A percentile compares a stretch with the other conserved stretches of the same genome.
Conservation (phyloP, 768 basidiomycete species). For the Zangia roseola region DNA sequence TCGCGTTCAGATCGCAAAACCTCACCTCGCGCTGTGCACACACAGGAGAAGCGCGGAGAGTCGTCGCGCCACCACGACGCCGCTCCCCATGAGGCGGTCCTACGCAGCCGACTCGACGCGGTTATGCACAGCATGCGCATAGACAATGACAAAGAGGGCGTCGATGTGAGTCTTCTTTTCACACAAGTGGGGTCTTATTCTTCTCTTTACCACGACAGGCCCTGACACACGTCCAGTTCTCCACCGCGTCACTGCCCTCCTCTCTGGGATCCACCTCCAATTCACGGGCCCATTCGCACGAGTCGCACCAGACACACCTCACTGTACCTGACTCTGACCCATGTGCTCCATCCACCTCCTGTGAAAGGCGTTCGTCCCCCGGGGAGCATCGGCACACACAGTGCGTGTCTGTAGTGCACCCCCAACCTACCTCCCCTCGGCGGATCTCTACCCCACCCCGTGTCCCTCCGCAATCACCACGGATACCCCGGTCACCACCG, state of each 20-base stretch:
- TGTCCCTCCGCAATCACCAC: slow-evolving; percentile 12
- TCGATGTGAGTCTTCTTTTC: slow-evolving; percentile 23
- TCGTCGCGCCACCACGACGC: slow-evolving; percentile 27
- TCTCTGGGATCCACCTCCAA: slow-evolving; percentile 31
- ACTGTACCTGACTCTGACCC: slow-evolving; percentile 24
- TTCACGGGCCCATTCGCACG: slow-evolving; percentile 21
- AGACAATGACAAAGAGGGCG: slow-evolving; percentile 19
- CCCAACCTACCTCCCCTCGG: slow-evolving; percentile 6
- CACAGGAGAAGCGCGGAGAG: slow-evolving; percentile 22
- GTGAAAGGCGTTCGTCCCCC: slow-evolving; percentile 1
- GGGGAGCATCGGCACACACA: slow-evolving; percentile 11
- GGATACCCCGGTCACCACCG: slow-evolving; percentile 15
- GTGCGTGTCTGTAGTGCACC: slow-evolving; percentile 12
- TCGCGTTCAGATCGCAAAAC: slow-evolving; percentile 22
- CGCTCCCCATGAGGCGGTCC: slow-evolving; percentile 52
- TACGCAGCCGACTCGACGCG: slow-evolving; percentile 51
- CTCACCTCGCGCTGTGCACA: slow-evolving; percentile 9
- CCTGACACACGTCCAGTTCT: slow-evolving; percentile 25
- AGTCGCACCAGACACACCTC: slow-evolving; percentile 26
- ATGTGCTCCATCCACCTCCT: slow-evolving; percentile 1
- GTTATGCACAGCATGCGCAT: slow-evolving; percentile 40
- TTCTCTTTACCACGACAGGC: slow-evolving; percentile 13
- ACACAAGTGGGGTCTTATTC: slow-evolving; percentile 5
- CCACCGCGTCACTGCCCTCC: slow-evolving; percentile 26
- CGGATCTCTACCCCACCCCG: slow-evolving; percentile 6